Percentiles rank a stretch among this genome's conserved stretches.
Conservation (phyloP, 257 asterid genomes). For the Parsonsia alboflavescens region DNA sequence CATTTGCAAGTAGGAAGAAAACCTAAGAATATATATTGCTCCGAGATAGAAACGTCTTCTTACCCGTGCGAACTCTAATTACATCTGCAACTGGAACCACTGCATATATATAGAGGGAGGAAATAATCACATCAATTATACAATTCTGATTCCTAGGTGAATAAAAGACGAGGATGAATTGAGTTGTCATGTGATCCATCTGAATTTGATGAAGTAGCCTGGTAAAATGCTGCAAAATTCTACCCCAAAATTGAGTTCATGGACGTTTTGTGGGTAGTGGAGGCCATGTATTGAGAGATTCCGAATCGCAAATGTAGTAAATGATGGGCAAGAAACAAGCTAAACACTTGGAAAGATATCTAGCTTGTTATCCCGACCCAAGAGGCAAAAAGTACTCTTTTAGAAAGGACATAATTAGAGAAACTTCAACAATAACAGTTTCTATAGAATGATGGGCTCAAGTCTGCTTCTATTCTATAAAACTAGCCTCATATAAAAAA, state of each 20-base stretch:
- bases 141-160: neutral
- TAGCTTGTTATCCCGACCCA: neutral
- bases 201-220: neutral
- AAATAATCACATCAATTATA: conserved; percentile 10
- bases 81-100: conserved; percentile 82
- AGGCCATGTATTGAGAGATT: neutral
- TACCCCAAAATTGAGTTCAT: neutral
- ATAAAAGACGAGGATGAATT: no score
- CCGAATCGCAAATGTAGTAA: neutral
- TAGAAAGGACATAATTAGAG: neutral
- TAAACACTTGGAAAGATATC: neutral
- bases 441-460: no score
- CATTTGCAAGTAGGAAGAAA: neutral
- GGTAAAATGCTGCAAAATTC: neutral
- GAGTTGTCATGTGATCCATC: neutral
- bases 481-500: neutral
- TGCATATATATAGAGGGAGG: conserved; percentile 32
- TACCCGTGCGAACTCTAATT: conserved; percentile 92
- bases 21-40: neutral
- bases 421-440: neutral
- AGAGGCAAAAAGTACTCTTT: neutral
- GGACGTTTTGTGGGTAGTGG: neutral
- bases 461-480: neutral
- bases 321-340: neutral
- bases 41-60: neutral